phyloP scores from a whole-genome alignment of 1,284 basidiomycete genomes.

The Tylopilus sp. region DNA sequence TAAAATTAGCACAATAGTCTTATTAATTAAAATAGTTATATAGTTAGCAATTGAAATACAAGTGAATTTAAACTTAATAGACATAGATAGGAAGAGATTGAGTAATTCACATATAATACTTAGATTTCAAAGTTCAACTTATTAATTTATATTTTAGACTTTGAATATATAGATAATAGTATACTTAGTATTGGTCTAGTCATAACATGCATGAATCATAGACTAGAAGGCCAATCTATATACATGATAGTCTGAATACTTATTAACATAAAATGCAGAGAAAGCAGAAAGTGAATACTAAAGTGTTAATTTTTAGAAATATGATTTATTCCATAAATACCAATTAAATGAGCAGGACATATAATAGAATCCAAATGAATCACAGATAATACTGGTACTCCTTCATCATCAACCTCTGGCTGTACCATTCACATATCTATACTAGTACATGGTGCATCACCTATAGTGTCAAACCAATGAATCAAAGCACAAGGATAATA shows the following conservation, averaged over 20 bases:
- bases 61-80: too few relatives aligned
- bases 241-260: constrained; percentile 20
- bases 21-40: too few relatives aligned
- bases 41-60: too few relatives aligned
- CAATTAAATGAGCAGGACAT: constrained; percentile 13
- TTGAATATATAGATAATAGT: too few relatives aligned
- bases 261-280: constrained; percentile 15
- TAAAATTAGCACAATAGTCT: too few relatives aligned
- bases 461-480: constrained; percentile 10
- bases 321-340: constrained; percentile 4
- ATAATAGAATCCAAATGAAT: constrained; percentile 11
- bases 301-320: constrained; percentile 6
- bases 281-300: constrained; percentile 15
- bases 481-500: constrained; percentile 16
- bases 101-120: too few relatives aligned
- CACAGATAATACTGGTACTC: constrained; percentile 1
- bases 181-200: too few relatives aligned
- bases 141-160: too few relatives aligned
- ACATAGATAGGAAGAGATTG: too few relatives aligned
- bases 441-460: constrained; percentile 8
- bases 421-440: constrained; percentile 20
- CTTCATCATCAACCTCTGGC: constrained; percentile 10
- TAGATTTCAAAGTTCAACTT: too few relatives aligned
- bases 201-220: too few relatives aligned
- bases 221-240: not conserved